Evolutionary conservation across 2,329 filamentous ascomycete species (phyloP).

Genomic region (Apiospora saccharicola): DNA sequence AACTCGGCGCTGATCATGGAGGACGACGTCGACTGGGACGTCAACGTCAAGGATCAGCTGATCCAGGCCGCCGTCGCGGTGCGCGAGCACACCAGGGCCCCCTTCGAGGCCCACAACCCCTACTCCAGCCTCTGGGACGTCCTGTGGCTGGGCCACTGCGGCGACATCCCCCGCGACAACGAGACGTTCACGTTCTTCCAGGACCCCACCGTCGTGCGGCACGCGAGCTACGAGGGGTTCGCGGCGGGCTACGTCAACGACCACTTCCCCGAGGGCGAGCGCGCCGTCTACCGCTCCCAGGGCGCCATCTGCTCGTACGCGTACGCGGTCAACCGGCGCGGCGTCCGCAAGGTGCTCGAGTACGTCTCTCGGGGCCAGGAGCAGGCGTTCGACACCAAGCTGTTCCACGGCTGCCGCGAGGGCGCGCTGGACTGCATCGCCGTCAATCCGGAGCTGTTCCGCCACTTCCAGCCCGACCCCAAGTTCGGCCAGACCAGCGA

Average conservation of each 20-base stretch:
- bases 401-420: conserved; percentile 42
- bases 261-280: conserved; percentile 32
- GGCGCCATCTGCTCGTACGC: conserved; percentile 42
- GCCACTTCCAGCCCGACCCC: conserved; percentile 43
- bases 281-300: conserved; percentile 36
- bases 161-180: conserved; percentile 29
- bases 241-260: conserved; percentile 19
- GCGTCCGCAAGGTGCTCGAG: conserved; percentile 44
- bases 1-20: conserved; percentile 49
- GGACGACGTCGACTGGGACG: conserved; percentile 51
- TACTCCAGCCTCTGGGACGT: conserved; percentile 45
- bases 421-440: conserved; percentile 43
- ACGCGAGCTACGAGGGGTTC: conserved; percentile 32
- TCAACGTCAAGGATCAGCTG: conserved; percentile 44
- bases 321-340: conserved; percentile 39
- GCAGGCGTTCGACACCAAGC: conserved; percentile 46
- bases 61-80: conserved; percentile 40
- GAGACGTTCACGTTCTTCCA: conserved; percentile 35
- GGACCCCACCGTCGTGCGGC: conserved; percentile 30
- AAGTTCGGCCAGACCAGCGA: conserved; percentile 33
- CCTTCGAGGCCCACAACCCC: conserved; percentile 34
- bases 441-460: conserved; percentile 46
- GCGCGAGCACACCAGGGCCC: conserved; percentile 37
- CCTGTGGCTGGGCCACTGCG: conserved; percentile 49
- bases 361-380: conserved; percentile 38